Base-by-base conservation (phyloP, 495 filamentous ascomycete genomes). In the Penicillium desertorum region DNA sequence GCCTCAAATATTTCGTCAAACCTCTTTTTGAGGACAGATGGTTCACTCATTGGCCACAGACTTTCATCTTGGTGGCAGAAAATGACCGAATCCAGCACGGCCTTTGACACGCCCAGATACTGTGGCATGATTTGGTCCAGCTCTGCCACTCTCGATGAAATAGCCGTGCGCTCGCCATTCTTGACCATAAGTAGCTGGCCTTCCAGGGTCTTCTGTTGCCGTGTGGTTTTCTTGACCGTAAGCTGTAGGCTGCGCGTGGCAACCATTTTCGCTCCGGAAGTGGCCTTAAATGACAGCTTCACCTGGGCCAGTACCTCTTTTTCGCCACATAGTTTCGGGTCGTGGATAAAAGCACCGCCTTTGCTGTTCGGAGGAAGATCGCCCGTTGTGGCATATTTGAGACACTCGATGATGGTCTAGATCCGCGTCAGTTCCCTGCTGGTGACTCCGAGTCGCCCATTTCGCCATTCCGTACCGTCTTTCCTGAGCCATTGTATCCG, bases 31-130 rank as follows among this genome's bases (percentile, higher is more conserved):
- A 98, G 76, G 4, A 81, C 81, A 0, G 77, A 70, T 0, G 93
- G 91, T 65, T 95, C 91, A 63, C 92, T 96, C 88, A 98, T 91
- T 12, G 94, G 94, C 94, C 94, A 98, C 45, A 98, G 70, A 53
- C 93, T 96, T 57, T 98, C 94, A 61, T 98, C 94, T 63, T 98
- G 94, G 69, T 98, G 94, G 68, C 94, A 98, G 73, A 98, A 98
- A 61, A 98, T 97, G 66, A 98, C 94, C 45, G 83, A 87, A 45
- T 98, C 92, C 32, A 98, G 81, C 14, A 98, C 83, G 9, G 94
- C 91, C 55, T 87, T 86, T 4, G 92, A 94, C 9, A 97, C 94
- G 32, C 95, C 94, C 5, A 98, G 80, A 60, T 92, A 89, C 58
- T 90, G 83, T 2, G 94, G 90, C 73, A 98, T 85, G 47, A 92